Conservation (phyloP, 2,329 filamentous ascomycete genomes). For the Diaporthe sp. region DNA sequence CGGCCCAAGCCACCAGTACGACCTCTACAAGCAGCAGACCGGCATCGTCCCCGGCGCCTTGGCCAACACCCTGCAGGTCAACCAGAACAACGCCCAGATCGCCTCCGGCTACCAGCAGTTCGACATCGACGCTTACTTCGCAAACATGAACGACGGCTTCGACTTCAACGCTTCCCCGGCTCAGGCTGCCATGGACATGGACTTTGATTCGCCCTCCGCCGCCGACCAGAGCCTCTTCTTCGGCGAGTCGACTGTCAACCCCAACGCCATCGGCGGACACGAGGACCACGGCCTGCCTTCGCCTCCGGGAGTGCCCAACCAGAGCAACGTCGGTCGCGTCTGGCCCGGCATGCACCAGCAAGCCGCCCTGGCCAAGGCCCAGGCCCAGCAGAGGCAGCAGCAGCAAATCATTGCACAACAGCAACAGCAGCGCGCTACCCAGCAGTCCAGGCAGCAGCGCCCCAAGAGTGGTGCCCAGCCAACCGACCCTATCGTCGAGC, state of each 20-base stretch:
- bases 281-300: constrained; percentile 65
- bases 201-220: constrained; percentile 69
- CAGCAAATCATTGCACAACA: constrained; percentile 74
- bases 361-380: constrained; percentile 82
- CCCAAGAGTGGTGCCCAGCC: constrained; percentile 66
- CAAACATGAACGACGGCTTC: constrained; percentile 75
- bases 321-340: constrained; percentile 77
- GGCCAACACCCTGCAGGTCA: constrained; percentile 83
- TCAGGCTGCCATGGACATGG: constrained; percentile 75
- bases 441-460: constrained; percentile 57
- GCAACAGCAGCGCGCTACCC: constrained; percentile 62
- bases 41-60: constrained; percentile 89
- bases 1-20: constrained; percentile 94
- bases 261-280: constrained; percentile 77
- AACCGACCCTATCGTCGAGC: constrained; percentile 82
- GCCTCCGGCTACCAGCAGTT: constrained; percentile 64
- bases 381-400: constrained; percentile 77
- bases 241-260: constrained; percentile 73
- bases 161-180: constrained; percentile 81
- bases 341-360: constrained; percentile 96
- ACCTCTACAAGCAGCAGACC: constrained; percentile 95
- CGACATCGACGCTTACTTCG: constrained; percentile 62
- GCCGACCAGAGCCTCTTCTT: constrained; percentile 76
- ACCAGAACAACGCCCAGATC: constrained; percentile 70
- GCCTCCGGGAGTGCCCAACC: constrained; percentile 60